Base-by-base conservation (phyloP, 208 protist species). In the Trichomonas tenax region DNA sequence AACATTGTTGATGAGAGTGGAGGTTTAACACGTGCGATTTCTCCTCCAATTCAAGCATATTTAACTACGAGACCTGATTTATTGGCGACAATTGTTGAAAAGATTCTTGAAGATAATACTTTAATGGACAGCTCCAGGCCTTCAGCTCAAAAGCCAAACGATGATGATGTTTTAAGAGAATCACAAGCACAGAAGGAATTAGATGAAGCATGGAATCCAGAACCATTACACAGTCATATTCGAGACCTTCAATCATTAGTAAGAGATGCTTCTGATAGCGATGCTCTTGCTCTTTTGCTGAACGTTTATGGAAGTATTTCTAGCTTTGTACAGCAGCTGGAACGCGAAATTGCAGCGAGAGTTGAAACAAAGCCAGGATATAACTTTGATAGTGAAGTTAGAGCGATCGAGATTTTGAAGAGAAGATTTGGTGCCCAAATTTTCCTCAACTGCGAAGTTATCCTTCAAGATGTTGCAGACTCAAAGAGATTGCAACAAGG, bases 1-100 rank as follows among this genome's bases (percentile, higher is more conserved):
- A 93, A 93, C 17, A 93, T 93, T 93, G 86, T 93, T 51, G 86
- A 93, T 93, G 86, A 93, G 51, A 93, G 86, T 51, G 86, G 86
- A 48, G 86, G 86, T 93, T 38, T 93, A 38, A 93, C 86, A 41
- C 40, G 86, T 51, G 86, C 86, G 26, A 44, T 93, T 38, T 93
- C 86, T 34, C 86, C 86, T 38, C 86, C 86, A 40, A 93, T 93
- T 51, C 86, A 93, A 93, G 1, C 11, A 6, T 93, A 93, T 38
- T 51, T 93, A 38, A 93, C 86, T 58, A 93, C 86, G 11, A 4
- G 86, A 17, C 11, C 15, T n/a, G 86, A 93, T 93, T 15, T 93
- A 4, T 15, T 93, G 1, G 31, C 41, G 9, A 93, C 86, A 48
- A 93, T 93, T 51, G 86, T 93, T 38, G 44, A 93, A 38, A 23